Evolutionary conservation across 2,329 filamentous ascomycete species (phyloP).

Genomic region (Fusarium tjaetaba): DNA sequence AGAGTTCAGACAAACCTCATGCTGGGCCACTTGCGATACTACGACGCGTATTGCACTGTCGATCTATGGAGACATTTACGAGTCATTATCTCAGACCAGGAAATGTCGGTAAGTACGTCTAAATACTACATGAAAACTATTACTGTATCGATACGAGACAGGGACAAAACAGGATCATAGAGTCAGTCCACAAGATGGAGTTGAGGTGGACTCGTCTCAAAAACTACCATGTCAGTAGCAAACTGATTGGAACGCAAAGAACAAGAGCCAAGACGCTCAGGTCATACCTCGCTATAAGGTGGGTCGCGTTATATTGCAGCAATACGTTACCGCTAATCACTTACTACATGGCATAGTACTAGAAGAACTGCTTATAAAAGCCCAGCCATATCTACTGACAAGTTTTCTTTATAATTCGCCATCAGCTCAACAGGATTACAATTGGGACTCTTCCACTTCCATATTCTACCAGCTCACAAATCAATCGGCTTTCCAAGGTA

Average conservation of each 20-base stretch:
- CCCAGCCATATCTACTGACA: background rate
- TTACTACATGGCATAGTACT: background rate
- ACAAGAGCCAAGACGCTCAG: background rate
- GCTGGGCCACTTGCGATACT: background rate
- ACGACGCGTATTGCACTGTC: background rate
- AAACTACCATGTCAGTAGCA: background rate
- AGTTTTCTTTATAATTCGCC: background rate
- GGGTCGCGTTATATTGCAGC: background rate
- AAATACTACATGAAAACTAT: background rate
- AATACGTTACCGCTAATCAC: too few relatives aligned
- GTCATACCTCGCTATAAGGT: background rate
- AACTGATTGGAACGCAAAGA: background rate
- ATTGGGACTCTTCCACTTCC: rapidly evolving
- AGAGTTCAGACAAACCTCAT: background rate
- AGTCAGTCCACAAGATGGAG: background rate
- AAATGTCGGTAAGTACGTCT: background rate
- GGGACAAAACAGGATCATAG: background rate
- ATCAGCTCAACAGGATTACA: background rate
- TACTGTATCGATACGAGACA: rapidly evolving
- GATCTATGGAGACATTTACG: background rate
- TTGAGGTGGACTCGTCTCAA: background rate
- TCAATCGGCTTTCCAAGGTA: background rate
- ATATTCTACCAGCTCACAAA: background rate
- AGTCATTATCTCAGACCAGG: background rate
- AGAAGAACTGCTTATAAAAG: background rate